Conservation (phyloP, 1,139 yeast species). For the Saccharomyces hybrid region DNA sequence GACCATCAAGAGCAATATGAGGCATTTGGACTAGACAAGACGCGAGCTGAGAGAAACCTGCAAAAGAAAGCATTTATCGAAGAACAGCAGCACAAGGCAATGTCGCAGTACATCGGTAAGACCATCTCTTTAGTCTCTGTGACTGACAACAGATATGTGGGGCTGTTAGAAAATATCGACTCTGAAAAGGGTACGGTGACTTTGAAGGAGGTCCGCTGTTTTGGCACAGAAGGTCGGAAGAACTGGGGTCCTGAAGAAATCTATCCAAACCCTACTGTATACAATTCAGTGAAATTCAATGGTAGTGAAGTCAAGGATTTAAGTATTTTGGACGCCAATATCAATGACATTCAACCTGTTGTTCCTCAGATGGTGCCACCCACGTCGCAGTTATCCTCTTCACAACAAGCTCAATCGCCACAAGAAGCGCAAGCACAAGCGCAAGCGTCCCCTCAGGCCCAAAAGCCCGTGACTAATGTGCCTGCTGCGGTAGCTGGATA, state of each 20-base stretch:
- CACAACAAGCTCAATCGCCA: slow-evolving; percentile 1
- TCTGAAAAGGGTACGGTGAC: slow-evolving; percentile 91
- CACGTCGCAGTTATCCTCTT: not conserved
- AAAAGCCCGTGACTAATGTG: slow-evolving; percentile 13
- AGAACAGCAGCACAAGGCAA: slow-evolving; percentile 22
- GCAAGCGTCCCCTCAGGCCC: not conserved
- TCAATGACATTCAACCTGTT: slow-evolving; percentile 32
- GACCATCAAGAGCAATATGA: not conserved
- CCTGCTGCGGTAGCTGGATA: slow-evolving; percentile 33
- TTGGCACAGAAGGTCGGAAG: slow-evolving; percentile 90
- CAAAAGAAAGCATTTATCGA: not conserved
- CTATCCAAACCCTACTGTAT: slow-evolving; percentile 64
- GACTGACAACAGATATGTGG: slow-evolving; percentile 83
- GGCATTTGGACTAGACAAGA: not conserved
- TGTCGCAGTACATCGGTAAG: slow-evolving; percentile 89
- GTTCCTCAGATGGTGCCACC: slow-evolving; percentile 14
- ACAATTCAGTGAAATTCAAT: slow-evolving; percentile 76
- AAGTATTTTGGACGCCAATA: slow-evolving; percentile 58
- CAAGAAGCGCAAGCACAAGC: not conserved
- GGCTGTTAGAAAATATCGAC: slow-evolving; percentile 76
- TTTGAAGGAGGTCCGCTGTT: slow-evolving; percentile 69
- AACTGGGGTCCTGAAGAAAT: slow-evolving; percentile 68
- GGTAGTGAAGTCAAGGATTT: slow-evolving; percentile 92
- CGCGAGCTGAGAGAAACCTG: not conserved
- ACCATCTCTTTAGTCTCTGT: slow-evolving; percentile 84